These are phyloP conservation scores for slime mould (Dictyostelium discoideum) DNA, from an alignment of 78 protist genomes.

Conservation along the genomic window dicty_2.7 NC_007088.5:6235001-6235500, in stretches of 20 bases:
- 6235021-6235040: constrained; percentile 59
- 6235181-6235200: constrained; percentile 55
- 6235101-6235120: constrained; percentile 14
- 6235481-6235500: neutral
- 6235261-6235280: constrained; percentile 65
- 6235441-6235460: neutral
- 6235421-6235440: constrained; percentile 55
- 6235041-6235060: constrained; percentile 38
- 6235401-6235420: constrained; percentile 24
- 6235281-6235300: constrained; percentile 39
- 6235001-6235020: constrained; percentile 73
- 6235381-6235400: constrained; percentile 32
- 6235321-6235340: constrained; percentile 7
- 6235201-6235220: constrained; percentile 25
- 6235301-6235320: constrained; percentile 56
- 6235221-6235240: constrained; percentile 49
- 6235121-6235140: constrained; percentile 19
- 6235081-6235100: constrained; percentile 12
- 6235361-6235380: constrained; percentile 20
- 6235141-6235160: constrained; percentile 23
- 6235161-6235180: neutral
- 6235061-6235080: neutral
- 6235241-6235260: constrained; percentile 16
- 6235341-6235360: constrained; percentile 75
- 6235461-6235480: neutral